Evolutionary conservation across 768 basidiomycete genomes (phyloP), one percentile per base, ranked within the genome.

Genomic region (Auriscalpium microsporum): DNA sequence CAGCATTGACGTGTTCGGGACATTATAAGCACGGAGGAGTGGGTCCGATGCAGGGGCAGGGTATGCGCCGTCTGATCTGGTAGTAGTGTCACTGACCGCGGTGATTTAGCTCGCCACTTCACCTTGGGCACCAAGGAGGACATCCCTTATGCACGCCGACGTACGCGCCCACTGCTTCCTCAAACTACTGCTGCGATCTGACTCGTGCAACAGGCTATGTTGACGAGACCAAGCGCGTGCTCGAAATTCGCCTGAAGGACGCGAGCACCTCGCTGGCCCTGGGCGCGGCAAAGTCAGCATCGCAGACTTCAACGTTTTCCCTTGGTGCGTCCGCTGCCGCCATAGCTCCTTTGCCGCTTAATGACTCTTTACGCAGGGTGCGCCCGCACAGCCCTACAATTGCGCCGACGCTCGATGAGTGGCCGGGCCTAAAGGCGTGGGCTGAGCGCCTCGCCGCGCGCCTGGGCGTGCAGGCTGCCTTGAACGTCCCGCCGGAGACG

Each of bases 141-240:
- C 28, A 28, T 28, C 28, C 28, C 28, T 28, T 28, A 28, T 4
- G 28, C 28, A 28, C 28, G 28, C 28, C 28, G 7, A 7, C 28
- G 28, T 28, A 28, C 28, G 77, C 50, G 21, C 50, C 36, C 11
- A 1, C 14, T 48, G n/a, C 19, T 28, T 17, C 21, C 37, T 10
- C 36, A 21, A 23, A 50, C 21, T 21, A 36, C 17, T 13, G 17
- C 9, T 44, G 19, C 62, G 28, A 28, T 28, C 28, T 28, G 7
- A 57, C 65, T 53, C 66, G 57, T 16, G 63, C 64, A 54, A 61
- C 70, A 82, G 83, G 91, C 51, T 94, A 90, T 69, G 61, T 74
- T 17, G 82, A 90, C 28, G 94, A 95, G 75, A 88, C 89, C 3
- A 83, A 81, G 62, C 81, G 94, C n/a, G 93, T 94, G 4, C 78